Conservation (phyloP, 805 yeast species). For the Zygotorulaspora florentina region DNA sequence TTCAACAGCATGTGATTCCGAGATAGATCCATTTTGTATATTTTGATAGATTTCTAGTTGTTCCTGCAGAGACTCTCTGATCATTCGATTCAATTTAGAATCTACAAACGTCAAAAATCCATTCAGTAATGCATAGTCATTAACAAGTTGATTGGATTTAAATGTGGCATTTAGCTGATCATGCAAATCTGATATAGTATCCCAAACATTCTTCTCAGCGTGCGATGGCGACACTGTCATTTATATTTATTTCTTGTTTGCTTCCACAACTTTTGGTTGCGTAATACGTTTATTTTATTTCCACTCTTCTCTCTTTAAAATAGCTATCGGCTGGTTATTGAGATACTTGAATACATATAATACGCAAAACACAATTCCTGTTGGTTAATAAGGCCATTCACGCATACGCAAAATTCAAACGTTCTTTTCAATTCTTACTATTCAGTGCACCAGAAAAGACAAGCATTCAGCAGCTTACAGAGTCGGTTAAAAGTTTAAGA, state of each 20-base stretch:
- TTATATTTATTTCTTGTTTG: constrained; percentile 4
- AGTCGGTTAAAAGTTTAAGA: too few relatives aligned
- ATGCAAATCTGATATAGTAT: constrained; percentile 18
- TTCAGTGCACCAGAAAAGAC: not conserved
- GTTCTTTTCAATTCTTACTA: constrained; percentile 1
- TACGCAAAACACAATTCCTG: not conserved
- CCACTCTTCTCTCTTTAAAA: not conserved
- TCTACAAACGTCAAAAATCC: constrained; percentile 30
- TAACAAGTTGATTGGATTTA: constrained; percentile 22
- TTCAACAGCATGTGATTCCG: not conserved
- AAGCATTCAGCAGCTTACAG: not conserved
- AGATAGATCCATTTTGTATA: not conserved
- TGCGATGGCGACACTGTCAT: constrained; percentile 14
- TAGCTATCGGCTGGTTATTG: constrained; percentile 1
- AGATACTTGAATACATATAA: constrained; percentile 4
- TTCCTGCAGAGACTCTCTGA: constrained; percentile 11
- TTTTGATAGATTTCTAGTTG: constrained; percentile 8
- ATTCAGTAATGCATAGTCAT: constrained; percentile 28
- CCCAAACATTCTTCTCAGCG: constrained; percentile 18
- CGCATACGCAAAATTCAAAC: constrained; percentile 5
- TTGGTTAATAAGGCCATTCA: constrained; percentile 7
- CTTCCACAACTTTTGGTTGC: not conserved
- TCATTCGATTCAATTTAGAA: constrained; percentile 24
- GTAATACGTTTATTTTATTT: too few relatives aligned
- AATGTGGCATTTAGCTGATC: constrained; percentile 25